A percentile compares a stretch with the other conserved stretches of the same genome.
phyloP scores from a whole-genome alignment of 2,329 filamentous ascomycete genomes.

The Cercospora nicotianae region DNA sequence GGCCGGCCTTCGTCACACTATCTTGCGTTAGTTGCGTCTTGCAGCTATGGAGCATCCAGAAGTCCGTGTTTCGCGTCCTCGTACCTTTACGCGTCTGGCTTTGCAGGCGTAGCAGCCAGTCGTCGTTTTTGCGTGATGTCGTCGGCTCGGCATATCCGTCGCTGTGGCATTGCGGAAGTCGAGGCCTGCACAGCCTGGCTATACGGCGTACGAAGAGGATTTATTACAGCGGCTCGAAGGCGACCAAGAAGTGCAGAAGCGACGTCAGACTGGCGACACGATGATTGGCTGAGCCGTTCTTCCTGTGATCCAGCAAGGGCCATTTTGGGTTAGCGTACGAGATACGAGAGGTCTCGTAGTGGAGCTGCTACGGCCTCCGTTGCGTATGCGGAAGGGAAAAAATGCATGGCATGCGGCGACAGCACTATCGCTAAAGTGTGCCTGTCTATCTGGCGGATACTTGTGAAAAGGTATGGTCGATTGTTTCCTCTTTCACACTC shows the following conservation, averaged over 20 bases:
- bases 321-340: slow-evolving; percentile 11
- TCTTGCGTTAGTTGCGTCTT: neutral
- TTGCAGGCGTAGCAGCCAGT: slow-evolving; percentile 34
- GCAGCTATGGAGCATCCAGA: neutral
- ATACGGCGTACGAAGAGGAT: slow-evolving; percentile 20
- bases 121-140: slow-evolving; percentile 34
- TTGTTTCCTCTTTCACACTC: neutral
- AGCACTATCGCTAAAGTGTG: neutral
- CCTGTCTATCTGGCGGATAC: neutral
- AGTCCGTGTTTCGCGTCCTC: neutral
- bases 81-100: slow-evolving; percentile 34
- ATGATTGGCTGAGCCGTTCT: neutral
- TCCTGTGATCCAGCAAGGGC: neutral
- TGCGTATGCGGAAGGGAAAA: neutral
- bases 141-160: slow-evolving; percentile 30
- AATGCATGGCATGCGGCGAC: neutral
- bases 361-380: neutral
- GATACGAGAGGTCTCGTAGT: slow-evolving; percentile 5
- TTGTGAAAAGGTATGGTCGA: neutral
- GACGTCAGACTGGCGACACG: neutral
- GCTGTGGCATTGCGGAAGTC: slow-evolving; percentile 2
- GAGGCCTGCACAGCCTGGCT: neutral
- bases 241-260: neutral
- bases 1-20: slow-evolving; percentile 35
- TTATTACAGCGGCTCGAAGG: neutral